Percentiles rank a stretch among this genome's conserved stretches.
Evolutionary conservation across 305 asterid genomes (phyloP).

Genomic region (Fraxinus ornus): DNA sequence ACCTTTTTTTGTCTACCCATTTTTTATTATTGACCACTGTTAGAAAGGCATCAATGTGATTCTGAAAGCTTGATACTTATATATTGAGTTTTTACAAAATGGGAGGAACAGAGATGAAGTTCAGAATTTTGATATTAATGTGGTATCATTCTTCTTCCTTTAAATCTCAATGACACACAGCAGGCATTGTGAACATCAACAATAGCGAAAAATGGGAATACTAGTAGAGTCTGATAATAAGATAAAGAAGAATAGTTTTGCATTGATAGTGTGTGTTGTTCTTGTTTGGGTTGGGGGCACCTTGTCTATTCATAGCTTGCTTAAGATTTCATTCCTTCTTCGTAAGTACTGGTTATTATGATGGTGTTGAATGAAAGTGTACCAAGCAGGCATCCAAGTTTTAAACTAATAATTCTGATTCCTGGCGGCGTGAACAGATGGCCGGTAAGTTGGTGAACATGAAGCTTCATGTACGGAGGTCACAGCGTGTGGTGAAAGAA

Average conservation of each 20-base stretch:
- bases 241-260: neutral
- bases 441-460: slow-evolving; percentile 85
- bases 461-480: slow-evolving; percentile 77
- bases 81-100: neutral
- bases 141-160: neutral
- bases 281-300: neutral
- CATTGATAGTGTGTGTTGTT: neutral
- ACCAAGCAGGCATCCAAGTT: slow-evolving; percentile 7
- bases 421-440: slow-evolving; percentile 51
- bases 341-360: neutral
- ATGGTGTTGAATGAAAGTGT: slow-evolving; percentile 16
- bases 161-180: neutral
- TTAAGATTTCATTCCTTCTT: neutral
- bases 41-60: neutral
- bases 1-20: neutral
- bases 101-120: neutral
- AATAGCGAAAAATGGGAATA: neutral
- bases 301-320: neutral
- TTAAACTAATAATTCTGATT: slow-evolving; percentile 9
- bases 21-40: neutral
- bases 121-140: neutral
- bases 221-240: neutral
- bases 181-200: neutral
- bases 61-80: neutral
- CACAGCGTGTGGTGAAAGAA: slow-evolving; percentile 84